A percentile compares a stretch with the other conserved stretches of the same genome.
phyloP scores from a whole-genome alignment of 495 filamentous ascomycete genomes.

The Cercophora sp. region DNA sequence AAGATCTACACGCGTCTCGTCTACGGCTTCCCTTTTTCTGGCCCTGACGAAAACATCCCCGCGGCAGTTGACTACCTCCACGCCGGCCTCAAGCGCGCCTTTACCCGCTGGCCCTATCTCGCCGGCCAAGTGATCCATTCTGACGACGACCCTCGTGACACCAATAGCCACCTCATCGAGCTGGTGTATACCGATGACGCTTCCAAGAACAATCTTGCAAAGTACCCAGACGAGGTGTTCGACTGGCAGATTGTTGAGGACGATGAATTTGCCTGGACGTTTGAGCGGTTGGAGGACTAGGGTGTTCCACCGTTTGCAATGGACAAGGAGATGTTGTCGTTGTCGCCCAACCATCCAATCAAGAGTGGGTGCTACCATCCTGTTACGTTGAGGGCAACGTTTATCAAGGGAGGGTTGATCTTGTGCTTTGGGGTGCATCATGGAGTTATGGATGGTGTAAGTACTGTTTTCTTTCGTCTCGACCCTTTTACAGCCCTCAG shows the following conservation, averaged over 20 bases:
- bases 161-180: not conserved
- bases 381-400: conserved; percentile 2
- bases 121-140: not conserved
- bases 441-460: conserved; percentile 17
- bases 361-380: not conserved
- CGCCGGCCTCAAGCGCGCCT: not conserved
- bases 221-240: not conserved
- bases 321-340: conserved; percentile 3
- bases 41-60: not conserved
- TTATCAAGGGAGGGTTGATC: conserved; percentile 15
- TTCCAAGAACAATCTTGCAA: not conserved
- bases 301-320: not conserved
- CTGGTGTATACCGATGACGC: not conserved
- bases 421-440: conserved; percentile 14
- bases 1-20: not conserved
- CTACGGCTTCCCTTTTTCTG: not conserved
- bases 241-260: not conserved
- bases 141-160: no score
- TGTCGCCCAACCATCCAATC: not conserved
- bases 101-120: not conserved
- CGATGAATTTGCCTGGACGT: not conserved
- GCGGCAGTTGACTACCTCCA: not conserved
- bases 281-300: not conserved
- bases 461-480: no score
- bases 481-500: no score